phyloP scores from a whole-genome alignment of 2,329 filamentous ascomycete species.

The Mycosphaerella sp. region DNA sequence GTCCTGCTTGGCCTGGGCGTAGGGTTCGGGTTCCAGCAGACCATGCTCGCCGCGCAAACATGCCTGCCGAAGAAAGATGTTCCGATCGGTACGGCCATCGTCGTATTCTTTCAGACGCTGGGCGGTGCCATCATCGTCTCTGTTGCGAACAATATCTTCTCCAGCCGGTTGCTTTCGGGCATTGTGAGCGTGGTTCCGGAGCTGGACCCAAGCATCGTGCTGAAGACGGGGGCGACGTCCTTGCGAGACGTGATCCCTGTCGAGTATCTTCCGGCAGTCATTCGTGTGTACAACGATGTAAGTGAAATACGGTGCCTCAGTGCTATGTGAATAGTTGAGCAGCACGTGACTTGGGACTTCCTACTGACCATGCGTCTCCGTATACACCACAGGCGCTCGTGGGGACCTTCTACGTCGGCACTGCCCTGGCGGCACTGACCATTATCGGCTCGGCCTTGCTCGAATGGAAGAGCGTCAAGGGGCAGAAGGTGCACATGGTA shows the following conservation, averaged over 20 bases:
- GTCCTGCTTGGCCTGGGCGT: conserved; percentile 41
- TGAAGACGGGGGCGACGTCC: conserved; percentile 50
- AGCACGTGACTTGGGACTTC: no score
- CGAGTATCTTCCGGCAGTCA: conserved; percentile 48
- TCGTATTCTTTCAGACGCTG: conserved; percentile 40
- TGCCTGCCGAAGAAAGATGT: conserved; percentile 32
- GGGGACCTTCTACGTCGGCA: conserved; percentile 52
- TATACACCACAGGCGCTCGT: conserved; percentile 40
- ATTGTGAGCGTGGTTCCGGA: conserved; percentile 2
- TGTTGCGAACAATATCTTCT: conserved; percentile 40
- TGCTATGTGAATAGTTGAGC: no score
- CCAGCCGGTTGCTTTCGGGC: conserved; percentile 20
- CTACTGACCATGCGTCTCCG: no score
- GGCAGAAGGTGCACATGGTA: neutral
- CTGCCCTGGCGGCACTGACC: conserved; percentile 48
- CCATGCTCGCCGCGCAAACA: conserved; percentile 37
- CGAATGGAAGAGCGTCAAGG: conserved; percentile 61
- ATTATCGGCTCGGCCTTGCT: conserved; percentile 50
- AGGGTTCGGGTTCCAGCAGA: conserved; percentile 39
- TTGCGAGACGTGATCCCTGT: conserved; percentile 49
- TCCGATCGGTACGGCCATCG: conserved; percentile 35
- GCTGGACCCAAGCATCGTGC: conserved; percentile 22
- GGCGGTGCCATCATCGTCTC: conserved; percentile 40
- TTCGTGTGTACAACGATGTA: conserved; percentile 55
- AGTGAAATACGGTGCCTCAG: no score